Evolutionary conservation across 257 asterid species (phyloP), one percentile per base, ranked within the genome.

Genomic region (Gentiana straminea): DNA sequence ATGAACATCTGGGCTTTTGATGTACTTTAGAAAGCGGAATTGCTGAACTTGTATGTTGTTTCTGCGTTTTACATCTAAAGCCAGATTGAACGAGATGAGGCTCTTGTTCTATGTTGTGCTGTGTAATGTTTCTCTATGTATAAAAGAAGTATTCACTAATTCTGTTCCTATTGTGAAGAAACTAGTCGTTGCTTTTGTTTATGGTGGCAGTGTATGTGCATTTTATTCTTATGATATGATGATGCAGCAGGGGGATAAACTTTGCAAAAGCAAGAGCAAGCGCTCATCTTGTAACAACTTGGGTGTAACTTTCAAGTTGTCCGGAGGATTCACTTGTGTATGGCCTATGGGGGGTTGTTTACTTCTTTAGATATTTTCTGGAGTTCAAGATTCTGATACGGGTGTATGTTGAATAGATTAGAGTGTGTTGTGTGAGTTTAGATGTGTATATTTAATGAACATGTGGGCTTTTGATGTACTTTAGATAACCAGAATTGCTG

Each of bases 121-220:
- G 59, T 61, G 33, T 56, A 33, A 10, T 49, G 64, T 65, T 35
- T 39, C 33, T 68, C 47, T 41, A 4, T 69, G 69, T 69, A 63
- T 52, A 69, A 58, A 62, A 47, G 57, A 47, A 56, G 67, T 47
- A 35, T 58, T 69, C 58, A 57, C 63, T 63, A 62, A 69, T 47
- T 55, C 13, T 24, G 54, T 63, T 37, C 52, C 9, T 56, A 54
- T 50, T 68, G 50, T 54, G 2, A 51, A 55, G 54, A 55, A 32
- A 50, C 9, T 52, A 58, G 37, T 35, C 5, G 7, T 47, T 33
- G 64, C 64, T 46, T 49, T 35, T 59, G 55, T 7, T 49, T 47
- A 36, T 39, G 33, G 37, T 32, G 15, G 43, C 56, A 41, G 46
- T 41, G 8, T 10, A 41, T 41, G 9, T 41, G 46, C 46, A 5